phyloP scores from a whole-genome alignment of 2,329 filamentous ascomycete species.

The Epichloe amarillans region DNA sequence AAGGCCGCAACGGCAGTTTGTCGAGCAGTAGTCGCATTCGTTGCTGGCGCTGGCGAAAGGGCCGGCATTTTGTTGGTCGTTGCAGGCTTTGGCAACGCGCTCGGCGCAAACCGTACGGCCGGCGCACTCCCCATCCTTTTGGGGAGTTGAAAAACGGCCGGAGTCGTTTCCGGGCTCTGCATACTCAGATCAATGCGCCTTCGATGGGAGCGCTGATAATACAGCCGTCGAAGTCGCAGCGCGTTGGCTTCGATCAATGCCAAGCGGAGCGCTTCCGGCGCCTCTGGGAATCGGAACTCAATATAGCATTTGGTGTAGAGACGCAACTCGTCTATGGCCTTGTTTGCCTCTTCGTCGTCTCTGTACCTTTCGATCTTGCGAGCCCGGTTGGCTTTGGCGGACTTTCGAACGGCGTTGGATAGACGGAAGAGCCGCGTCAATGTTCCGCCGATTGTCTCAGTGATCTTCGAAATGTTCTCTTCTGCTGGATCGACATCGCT shows the following conservation, averaged over 20 bases:
- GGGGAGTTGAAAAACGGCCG: too few relatives aligned
- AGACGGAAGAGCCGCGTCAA: slow-evolving; percentile 16
- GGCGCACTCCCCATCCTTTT: too few relatives aligned
- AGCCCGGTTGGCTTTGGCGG: slow-evolving; percentile 13
- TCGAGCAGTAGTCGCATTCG: too few relatives aligned
- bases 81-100: too few relatives aligned
- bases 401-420: slow-evolving; percentile 15
- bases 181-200: neutral
- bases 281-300: slow-evolving; percentile 13
- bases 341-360: slow-evolving; percentile 15
- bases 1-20: too few relatives aligned
- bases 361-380: slow-evolving; percentile 12
- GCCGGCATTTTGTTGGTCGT: too few relatives aligned
- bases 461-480: too few relatives aligned
- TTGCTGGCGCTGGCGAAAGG: too few relatives aligned
- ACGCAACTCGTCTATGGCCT: slow-evolving; percentile 14
- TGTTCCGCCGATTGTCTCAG: slow-evolving; percentile 11
- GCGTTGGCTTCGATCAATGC: slow-evolving; percentile 6
- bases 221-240: neutral
- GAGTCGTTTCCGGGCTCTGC: neutral
- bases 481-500: too few relatives aligned
- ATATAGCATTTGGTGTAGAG: slow-evolving; percentile 17
- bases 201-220: neutral
- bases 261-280: slow-evolving; percentile 12
- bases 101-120: too few relatives aligned